Conservation (phyloP, 139 green algal species). For the Chlamydomonas sphaeroides region DNA sequence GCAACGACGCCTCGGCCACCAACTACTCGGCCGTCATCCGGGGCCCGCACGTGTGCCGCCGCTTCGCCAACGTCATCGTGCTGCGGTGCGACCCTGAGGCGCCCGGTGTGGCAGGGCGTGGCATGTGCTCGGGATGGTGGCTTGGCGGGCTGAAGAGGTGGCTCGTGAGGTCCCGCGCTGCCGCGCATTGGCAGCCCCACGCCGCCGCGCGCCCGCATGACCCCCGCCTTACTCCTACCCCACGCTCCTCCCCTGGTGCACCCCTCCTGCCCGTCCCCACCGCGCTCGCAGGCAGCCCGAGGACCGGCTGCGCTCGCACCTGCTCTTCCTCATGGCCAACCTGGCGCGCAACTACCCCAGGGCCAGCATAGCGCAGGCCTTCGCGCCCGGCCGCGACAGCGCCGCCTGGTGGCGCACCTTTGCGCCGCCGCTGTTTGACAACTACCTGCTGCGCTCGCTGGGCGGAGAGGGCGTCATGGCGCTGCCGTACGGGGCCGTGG, state of each 20-base stretch:
- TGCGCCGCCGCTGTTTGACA: conserved; percentile 9
- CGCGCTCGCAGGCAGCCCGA: background rate
- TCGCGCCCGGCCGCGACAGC: background rate
- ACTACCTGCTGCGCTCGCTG: conserved; percentile 24
- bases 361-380: background rate
- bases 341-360: background rate
- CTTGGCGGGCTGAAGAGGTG: too few relatives aligned
- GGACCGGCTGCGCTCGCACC: conserved; percentile 10
- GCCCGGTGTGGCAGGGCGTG: too few relatives aligned
- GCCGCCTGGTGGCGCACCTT: conserved; percentile 1
- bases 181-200: too few relatives aligned
- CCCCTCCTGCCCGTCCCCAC: background rate
- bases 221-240: too few relatives aligned
- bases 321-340: conserved; percentile 13
- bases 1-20: too few relatives aligned
- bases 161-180: too few relatives aligned
- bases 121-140: too few relatives aligned
- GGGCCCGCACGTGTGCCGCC: conserved; percentile 3
- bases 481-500: background rate
- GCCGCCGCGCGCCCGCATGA: too few relatives aligned
- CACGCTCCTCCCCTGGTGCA: too few relatives aligned
- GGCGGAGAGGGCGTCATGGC: conserved; percentile 19
- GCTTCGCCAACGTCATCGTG: conserved; percentile 2
- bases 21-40: background rate
- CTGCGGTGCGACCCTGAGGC: background rate